Percentiles rank a stretch among this genome's conserved stretches.
phyloP scores from a whole-genome alignment of 495 filamentous ascomycete species.

The Venustampulla echinocandica region DNA sequence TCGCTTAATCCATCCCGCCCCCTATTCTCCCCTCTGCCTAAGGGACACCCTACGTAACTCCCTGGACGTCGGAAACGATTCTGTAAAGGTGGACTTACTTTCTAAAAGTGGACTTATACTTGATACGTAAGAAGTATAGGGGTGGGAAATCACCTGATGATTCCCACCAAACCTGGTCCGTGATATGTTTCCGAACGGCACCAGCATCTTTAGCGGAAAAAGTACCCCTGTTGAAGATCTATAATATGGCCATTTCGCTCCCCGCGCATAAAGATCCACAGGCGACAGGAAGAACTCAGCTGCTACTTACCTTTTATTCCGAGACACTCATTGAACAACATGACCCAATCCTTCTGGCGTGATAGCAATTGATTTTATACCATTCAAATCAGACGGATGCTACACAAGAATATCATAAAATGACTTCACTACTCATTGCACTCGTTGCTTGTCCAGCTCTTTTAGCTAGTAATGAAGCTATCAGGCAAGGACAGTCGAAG shows the following conservation, averaged over 20 bases:
- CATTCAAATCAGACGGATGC: background rate
- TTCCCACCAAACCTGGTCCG: slow-evolving; percentile 3
- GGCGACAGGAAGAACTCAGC: slow-evolving; percentile 20
- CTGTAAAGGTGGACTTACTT: background rate
- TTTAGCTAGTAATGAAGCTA: slow-evolving; percentile 37
- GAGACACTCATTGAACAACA: slow-evolving; percentile 5
- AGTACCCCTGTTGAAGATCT: slow-evolving; percentile 10
- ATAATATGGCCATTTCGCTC: slow-evolving; percentile 10
- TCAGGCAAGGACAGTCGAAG: slow-evolving; percentile 36
- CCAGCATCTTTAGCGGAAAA: background rate
- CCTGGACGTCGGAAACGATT: too few relatives aligned
- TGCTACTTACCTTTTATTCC: slow-evolving; percentile 18
- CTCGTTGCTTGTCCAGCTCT: slow-evolving; percentile 31
- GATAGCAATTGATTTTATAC: background rate
- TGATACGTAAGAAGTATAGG: slow-evolving; percentile 6
- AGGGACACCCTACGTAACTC: background rate
- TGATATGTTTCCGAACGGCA: slow-evolving; percentile 1
- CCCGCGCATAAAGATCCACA: slow-evolving; percentile 20
- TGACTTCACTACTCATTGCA: slow-evolving; percentile 27
- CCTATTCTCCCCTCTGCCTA: background rate
- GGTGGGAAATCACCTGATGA: slow-evolving; percentile 15
- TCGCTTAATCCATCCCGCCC: background rate
- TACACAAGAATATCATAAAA: background rate
- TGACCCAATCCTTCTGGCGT: background rate
- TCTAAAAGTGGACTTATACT: slow-evolving; percentile 5